Base-by-base conservation (phyloP, 1,139 yeast genomes). In the Tardiomyces depauwii region DNA sequence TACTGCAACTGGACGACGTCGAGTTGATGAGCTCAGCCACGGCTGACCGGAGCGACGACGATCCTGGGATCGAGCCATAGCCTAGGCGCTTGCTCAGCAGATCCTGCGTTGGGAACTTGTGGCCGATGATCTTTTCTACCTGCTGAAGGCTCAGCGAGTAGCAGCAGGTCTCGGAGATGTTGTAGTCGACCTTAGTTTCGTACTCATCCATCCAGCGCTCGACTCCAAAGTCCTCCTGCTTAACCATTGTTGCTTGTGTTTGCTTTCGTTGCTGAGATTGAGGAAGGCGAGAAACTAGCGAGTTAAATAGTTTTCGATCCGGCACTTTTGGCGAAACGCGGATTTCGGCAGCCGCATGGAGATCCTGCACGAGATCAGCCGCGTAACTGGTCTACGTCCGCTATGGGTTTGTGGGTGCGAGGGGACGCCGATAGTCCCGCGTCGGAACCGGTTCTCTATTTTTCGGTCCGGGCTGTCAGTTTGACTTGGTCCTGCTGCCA, bases 91-190 rank as follows among this genome's bases (percentile, higher is more conserved):
- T 47, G 12, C 51, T 38, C 13, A 48, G 14, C 11, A 64, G 28
- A 33, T 50, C 41, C 21, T 58, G 54, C 12, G 53, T 21, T 2
- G 64, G 59, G 39, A 64, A 55, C 18, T 54, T 55, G 23, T 54
- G 52, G 12, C 62, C 65, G 3, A 64, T 55, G 32, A 72, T 48
- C 4, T 58, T 45, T 41, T 65, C 63, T 28, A 77, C 55, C 40
- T 74, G 72, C 3, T 62, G 53, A 23, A 76, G 53, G 5, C 72
- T 62, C 40, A 77, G 48, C 2, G 80, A 71, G 45, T 68, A 66
- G 51, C 74, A 71, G 56, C 82, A 77, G 1, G 80, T 73, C 55
- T 77, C 82, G 12, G 78, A 80, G 57, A 76, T 59, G 55, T 76
- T 76, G 59, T 59, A 59, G 14, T 53, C 52, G 44, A 71, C 66